These are phyloP conservation scores for Candida ipomoeae DNA, from an alignment of 805 yeast genomes.

Conservation along the genomic window DNA sequence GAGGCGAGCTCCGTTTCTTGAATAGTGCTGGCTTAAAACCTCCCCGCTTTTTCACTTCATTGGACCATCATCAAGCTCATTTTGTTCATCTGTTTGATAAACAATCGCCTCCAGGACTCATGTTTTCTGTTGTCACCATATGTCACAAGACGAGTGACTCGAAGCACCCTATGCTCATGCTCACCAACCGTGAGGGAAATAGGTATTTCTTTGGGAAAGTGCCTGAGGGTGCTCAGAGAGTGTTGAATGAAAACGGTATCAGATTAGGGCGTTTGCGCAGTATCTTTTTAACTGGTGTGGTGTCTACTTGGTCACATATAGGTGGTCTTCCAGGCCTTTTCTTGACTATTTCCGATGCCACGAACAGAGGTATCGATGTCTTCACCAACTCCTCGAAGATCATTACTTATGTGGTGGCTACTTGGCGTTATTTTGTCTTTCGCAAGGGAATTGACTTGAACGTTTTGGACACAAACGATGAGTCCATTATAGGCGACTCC, in stretches of 20 bases:
- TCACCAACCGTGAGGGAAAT: slow-evolving; percentile 48
- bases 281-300: slow-evolving; percentile 73
- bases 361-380: slow-evolving; percentile 52
- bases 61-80: slow-evolving; percentile 4
- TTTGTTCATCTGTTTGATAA: slow-evolving; percentile 8
- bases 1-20: not conserved
- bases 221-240: slow-evolving; percentile 84
- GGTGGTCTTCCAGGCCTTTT: slow-evolving; percentile 94
- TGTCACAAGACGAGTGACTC: slow-evolving; percentile 55
- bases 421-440: slow-evolving; percentile 86
- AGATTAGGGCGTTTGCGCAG: slow-evolving; percentile 55
- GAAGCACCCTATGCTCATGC: slow-evolving; percentile 50
- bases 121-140: slow-evolving; percentile 50
- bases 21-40: not conserved
- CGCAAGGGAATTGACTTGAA: slow-evolving; percentile 62
- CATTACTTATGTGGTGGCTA: slow-evolving; percentile 52
- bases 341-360: slow-evolving; percentile 77
- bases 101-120: slow-evolving; percentile 15
- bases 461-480: slow-evolving; percentile 29
- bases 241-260: slow-evolving; percentile 56
- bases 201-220: slow-evolving; percentile 71
- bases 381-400: slow-evolving; percentile 38
- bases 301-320: slow-evolving; percentile 64
- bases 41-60: slow-evolving; percentile 13
- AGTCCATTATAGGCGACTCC: slow-evolving; percentile 30